Evolutionary conservation across 208 protist genomes (phyloP).

Genomic region (Acanthamoeba sp.): DNA sequence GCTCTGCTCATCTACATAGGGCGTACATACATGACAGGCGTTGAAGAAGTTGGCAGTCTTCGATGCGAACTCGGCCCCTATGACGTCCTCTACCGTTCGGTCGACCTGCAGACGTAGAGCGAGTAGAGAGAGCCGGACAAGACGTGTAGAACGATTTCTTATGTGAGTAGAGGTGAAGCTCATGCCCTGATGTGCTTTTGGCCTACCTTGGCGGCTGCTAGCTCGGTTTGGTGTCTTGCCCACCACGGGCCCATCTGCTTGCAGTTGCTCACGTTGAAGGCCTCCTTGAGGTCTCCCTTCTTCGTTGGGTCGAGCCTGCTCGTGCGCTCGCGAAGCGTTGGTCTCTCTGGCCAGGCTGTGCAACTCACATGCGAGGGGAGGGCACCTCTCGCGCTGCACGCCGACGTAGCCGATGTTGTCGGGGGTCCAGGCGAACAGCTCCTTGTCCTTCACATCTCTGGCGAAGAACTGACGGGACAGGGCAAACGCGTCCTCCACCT

Average conservation of each 20-base stretch:
- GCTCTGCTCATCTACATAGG: too few species aligned
- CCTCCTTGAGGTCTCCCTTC: conserved; percentile 60
- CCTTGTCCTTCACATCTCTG: not conserved
- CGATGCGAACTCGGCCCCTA: not conserved
- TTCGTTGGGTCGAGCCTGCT: conserved; percentile 26
- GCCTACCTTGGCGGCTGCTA: not conserved
- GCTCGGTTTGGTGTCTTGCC: not conserved
- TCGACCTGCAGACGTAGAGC: too few species aligned
- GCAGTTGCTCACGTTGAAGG: conserved; percentile 56
- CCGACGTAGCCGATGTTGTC: conserved; percentile 63
- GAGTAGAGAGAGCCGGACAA: too few species aligned
- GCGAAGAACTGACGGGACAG: conserved; percentile 46
- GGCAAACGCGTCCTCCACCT: not conserved
- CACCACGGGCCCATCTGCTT: not conserved
- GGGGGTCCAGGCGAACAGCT: not conserved
- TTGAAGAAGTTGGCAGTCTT: conserved; percentile 38
- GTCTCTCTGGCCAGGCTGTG: too few species aligned
- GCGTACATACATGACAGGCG: conserved; percentile 20
- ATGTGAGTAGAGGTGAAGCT: too few species aligned
- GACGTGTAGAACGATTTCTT: too few species aligned
- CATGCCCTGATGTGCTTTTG: not conserved
- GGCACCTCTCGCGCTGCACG: conserved; percentile 43
- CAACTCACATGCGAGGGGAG: not conserved
- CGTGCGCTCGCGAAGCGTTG: too few species aligned
- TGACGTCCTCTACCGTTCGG: not conserved